Evolutionary conservation across 2,329 filamentous ascomycete species (phyloP).

Genomic region (Claviceps sp.): DNA sequence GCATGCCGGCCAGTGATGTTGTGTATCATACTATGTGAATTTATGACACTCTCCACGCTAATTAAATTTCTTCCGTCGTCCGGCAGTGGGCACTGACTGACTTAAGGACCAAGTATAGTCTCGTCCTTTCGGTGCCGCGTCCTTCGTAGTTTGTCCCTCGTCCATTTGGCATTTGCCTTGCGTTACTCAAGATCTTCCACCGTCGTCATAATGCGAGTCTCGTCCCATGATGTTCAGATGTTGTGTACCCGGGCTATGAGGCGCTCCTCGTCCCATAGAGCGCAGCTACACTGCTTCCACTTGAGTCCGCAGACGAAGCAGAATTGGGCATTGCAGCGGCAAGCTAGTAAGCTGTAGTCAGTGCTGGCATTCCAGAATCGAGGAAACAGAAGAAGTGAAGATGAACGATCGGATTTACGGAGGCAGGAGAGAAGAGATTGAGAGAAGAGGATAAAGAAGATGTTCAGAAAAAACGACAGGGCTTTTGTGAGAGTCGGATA

Average conservation of each 20-base stretch:
- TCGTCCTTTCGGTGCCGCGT: too few species aligned
- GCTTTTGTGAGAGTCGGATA: too few species aligned
- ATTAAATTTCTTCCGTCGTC: too few species aligned
- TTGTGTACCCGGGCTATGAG: background rate
- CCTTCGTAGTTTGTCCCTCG: too few species aligned
- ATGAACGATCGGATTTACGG: background rate
- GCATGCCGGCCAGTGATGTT: too few species aligned
- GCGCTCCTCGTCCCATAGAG: conserved; percentile 22
- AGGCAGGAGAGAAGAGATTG: background rate
- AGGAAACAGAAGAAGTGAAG: background rate
- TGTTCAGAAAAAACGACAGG: background rate
- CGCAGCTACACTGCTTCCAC: conserved; percentile 28
- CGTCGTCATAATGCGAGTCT: conserved; percentile 8
- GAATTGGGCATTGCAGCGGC: conserved; percentile 32
- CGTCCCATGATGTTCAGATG: too few species aligned
- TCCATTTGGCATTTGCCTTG: too few species aligned
- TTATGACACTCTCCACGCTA: too few species aligned
- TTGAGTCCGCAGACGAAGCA: conserved; percentile 31
- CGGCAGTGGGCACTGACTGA: too few species aligned
- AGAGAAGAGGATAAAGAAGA: background rate
- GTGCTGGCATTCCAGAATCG: background rate
- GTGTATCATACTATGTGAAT: too few species aligned
- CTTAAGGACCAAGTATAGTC: too few species aligned
- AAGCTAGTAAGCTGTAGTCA: conserved; percentile 20
- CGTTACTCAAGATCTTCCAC: too few species aligned